A percentile compares a stretch with the other conserved stretches of the same genome.
These are phyloP conservation scores for Termitomyces sp. DNA, from an alignment of 768 basidiomycete genomes.

Conservation along the genomic window DNA sequence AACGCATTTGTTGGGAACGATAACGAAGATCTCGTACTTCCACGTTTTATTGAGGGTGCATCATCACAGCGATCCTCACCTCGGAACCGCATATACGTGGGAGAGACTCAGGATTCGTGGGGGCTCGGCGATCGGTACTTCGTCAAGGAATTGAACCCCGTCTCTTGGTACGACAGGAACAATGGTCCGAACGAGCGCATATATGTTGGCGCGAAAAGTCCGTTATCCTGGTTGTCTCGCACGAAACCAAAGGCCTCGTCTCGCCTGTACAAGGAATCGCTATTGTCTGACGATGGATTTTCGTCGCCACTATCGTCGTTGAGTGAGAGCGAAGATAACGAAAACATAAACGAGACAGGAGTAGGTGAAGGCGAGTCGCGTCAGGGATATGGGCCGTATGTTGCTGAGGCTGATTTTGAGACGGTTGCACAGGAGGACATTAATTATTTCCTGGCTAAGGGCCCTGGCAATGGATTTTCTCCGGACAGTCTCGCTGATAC, in stretches of 20 bases:
- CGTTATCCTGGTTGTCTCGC: not conserved
- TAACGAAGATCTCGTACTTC: conserved; percentile 19
- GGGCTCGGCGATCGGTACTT: conserved; percentile 11
- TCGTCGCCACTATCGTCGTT: conserved; percentile 12
- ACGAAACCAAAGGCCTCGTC: not conserved
- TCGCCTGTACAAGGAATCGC: not conserved
- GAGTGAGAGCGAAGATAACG: not conserved
- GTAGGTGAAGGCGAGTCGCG: conserved; percentile 17
- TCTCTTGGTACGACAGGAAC: conserved; percentile 7
- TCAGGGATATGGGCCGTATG: conserved; percentile 2
- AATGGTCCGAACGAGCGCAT: conserved; percentile 8
- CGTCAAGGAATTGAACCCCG: conserved; percentile 11
- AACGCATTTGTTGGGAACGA: conserved; percentile 20
- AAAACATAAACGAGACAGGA: not conserved
- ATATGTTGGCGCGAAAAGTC: conserved; percentile 14
- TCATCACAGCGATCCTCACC: not conserved
- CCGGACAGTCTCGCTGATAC: conserved; percentile 19
- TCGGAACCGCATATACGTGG: conserved; percentile 24
- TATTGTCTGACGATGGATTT: not conserved
- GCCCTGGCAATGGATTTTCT: conserved; percentile 13
- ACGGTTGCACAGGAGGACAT: conserved; percentile 16
- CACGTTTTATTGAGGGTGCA: not conserved
- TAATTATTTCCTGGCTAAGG: conserved; percentile 11
- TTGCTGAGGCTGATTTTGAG: conserved; percentile 15
- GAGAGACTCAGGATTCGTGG: conserved; percentile 28